Base-by-base conservation (phyloP, 192 early-diverging fungal species). In the Martensiomyces pterosporus region DNA sequence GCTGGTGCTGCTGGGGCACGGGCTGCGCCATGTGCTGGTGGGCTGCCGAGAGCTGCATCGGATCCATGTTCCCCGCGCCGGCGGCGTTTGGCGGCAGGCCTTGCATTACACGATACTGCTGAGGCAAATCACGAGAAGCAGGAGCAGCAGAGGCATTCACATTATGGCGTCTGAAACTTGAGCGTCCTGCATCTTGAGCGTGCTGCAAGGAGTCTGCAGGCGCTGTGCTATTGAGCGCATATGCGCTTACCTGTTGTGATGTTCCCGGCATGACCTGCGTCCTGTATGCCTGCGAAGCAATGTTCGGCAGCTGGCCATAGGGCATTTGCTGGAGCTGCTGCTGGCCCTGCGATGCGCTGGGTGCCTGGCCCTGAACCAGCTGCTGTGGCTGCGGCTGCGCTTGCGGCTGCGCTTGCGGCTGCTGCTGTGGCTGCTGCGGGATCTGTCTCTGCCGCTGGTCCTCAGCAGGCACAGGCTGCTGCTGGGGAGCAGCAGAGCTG, bases 201-300 rank as follows among this genome's bases (percentile, higher is more conserved):
- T 55, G 47, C 48, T 60, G 61, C 6, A 36, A 15, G 2, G 57
- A 37, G 17, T 61, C 62, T 22, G 42, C 54, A 27, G 48, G 44
- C 33, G 54, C 39, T 23, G 40, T 57, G 15, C 29, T 9, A 43
- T 60, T 53, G 43, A 42, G 46, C 42, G 46, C 62, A 50, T 61
- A 60, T 26, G 54, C 57, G 69, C 69, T 65, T 73, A 73, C 69
- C 69, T 73, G 69, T 53, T 65, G 69, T 36, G 63, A 52, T 22
- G 58, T 54, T 8, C 56, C 38, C 39, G 69, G 54, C 2, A 65
- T 47, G 45, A 56, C 53, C 58, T 73, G 69, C 24, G 62, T 36
- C 29, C 69, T 73, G 41, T 73, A 73, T 19, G 69, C 57, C 12
- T 57, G 50, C 26, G 61, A 52, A 19, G 52, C 43, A 23, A 72